These are phyloP conservation scores for Neonectria magnoliae DNA, from an alignment of 2,329 filamentous ascomycete genomes.

Conservation along the genomic window DNA sequence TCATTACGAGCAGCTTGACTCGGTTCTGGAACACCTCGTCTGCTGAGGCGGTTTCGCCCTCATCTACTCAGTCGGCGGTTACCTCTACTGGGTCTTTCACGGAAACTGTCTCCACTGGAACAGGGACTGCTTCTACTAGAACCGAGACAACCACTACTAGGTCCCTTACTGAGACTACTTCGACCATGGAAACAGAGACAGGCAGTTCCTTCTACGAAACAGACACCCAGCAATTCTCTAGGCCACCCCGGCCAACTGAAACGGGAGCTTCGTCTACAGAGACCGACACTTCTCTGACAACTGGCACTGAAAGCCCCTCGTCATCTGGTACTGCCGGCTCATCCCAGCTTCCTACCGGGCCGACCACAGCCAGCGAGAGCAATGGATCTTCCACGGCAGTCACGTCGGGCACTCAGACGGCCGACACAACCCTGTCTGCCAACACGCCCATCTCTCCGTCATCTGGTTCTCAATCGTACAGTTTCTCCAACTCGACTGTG, in stretches of 20 bases:
- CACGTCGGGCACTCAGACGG: neutral
- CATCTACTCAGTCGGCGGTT: constrained; percentile 12
- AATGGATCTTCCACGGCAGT: constrained; percentile 3
- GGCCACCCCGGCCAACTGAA: neutral
- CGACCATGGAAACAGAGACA: constrained; percentile 3
- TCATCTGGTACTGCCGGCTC: neutral
- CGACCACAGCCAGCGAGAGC: constrained; percentile 4
- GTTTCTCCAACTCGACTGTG: constrained; percentile 27
- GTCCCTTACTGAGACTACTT: constrained; percentile 16
- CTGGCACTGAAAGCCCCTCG: neutral
- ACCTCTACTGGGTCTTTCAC: constrained; percentile 18
- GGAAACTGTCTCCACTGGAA: neutral
- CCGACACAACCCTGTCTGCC: constrained; percentile 5
- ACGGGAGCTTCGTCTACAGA: neutral
- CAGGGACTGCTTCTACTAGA: neutral
- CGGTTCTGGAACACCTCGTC: constrained; percentile 10
- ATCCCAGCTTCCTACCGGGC: neutral
- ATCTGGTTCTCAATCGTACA: constrained; percentile 29
- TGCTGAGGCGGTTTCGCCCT: neutral
- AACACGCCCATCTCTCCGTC: constrained; percentile 24
- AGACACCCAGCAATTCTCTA: neutral
- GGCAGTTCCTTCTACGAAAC: neutral
- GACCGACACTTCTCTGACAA: neutral
- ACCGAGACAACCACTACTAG: constrained; percentile 7
- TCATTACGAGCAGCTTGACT: constrained; percentile 15